A percentile compares a stretch with the other conserved stretches of the same genome.
These are phyloP conservation scores for Candida maltosa DNA, from an alignment of 805 yeast genomes.

Conservation along the genomic window DNA sequence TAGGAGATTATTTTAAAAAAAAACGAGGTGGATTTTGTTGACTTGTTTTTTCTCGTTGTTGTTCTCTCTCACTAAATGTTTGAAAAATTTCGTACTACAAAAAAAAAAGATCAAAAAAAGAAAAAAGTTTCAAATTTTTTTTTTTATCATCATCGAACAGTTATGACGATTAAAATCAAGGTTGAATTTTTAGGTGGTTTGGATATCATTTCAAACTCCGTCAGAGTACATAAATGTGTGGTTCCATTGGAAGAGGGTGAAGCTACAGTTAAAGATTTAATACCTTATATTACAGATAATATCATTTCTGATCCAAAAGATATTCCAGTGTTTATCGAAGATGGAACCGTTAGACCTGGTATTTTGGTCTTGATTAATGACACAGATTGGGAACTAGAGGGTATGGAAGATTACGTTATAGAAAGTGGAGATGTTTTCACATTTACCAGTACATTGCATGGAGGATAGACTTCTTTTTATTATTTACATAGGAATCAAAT, in stretches of 20 bases:
- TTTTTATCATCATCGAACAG: no score
- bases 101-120: background rate
- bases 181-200: slow-evolving; percentile 69
- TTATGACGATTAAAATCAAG: slow-evolving; percentile 31
- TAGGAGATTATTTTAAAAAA: background rate
- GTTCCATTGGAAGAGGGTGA: slow-evolving; percentile 42
- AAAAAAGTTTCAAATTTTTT: background rate
- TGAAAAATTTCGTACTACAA: slow-evolving; percentile 3
- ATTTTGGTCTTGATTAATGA: slow-evolving; percentile 88
- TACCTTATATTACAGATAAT: slow-evolving; percentile 49
- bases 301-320: slow-evolving; percentile 62
- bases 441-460: slow-evolving; percentile 92
- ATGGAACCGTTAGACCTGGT: slow-evolving; percentile 85
- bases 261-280: slow-evolving; percentile 48
- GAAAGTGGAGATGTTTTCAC: slow-evolving; percentile 75
- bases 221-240: slow-evolving; percentile 49
- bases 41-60: background rate
- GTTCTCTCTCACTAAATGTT: slow-evolving; percentile 3
- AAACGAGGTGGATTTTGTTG: background rate
- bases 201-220: slow-evolving; percentile 68
- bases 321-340: slow-evolving; percentile 73
- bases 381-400: slow-evolving; percentile 96
- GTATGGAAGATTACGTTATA: slow-evolving; percentile 75
- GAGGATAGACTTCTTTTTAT: slow-evolving; percentile 53
- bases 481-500: slow-evolving; percentile 40